Conservation (phyloP, 2,329 filamentous ascomycete genomes). For the Fusarium buxicola region DNA sequence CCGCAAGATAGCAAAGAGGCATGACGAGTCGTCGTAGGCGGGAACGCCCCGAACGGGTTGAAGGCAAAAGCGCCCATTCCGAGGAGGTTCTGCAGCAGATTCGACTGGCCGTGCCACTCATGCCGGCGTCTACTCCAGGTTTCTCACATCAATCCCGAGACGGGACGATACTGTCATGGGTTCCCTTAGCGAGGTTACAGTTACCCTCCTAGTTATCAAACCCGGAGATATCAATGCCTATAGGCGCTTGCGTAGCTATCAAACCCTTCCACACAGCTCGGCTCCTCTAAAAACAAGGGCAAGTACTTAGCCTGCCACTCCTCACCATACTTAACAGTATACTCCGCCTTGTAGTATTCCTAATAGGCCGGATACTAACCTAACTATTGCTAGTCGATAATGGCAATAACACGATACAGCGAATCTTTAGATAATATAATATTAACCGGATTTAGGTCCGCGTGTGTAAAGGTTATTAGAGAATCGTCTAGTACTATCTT, state of each 20-base stretch:
- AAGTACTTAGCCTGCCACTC: constrained; percentile 11
- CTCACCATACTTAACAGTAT: not conserved
- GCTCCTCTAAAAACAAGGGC: constrained; percentile 1
- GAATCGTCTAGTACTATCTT: constrained; percentile 1
- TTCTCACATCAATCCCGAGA: too few relatives aligned
- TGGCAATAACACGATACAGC: too few relatives aligned
- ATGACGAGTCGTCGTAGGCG: too few relatives aligned
- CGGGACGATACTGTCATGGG: too few relatives aligned
- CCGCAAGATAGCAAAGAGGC: too few relatives aligned
- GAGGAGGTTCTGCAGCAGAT: too few relatives aligned
- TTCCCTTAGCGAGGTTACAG: too few relatives aligned
- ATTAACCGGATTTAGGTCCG: constrained; percentile 30
- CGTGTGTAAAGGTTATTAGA: constrained; percentile 24
- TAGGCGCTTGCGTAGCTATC: not conserved
- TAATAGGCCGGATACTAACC: not conserved
- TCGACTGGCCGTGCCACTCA: too few relatives aligned
- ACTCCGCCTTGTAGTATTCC: constrained; percentile 3
- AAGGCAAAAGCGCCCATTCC: too few relatives aligned
- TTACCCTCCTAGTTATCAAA: constrained; percentile 6
- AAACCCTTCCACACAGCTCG: not conserved
- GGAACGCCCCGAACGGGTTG: too few relatives aligned
- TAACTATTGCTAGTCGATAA: too few relatives aligned
- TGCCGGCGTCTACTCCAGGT: too few relatives aligned
- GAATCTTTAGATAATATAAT: constrained; percentile 20
- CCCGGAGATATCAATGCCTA: not conserved